Percentiles rank a stretch among this genome's conserved stretches.
Evolutionary conservation across 169 alveolate genomes (phyloP).

Genomic region (Eimeria zaria): DNA sequence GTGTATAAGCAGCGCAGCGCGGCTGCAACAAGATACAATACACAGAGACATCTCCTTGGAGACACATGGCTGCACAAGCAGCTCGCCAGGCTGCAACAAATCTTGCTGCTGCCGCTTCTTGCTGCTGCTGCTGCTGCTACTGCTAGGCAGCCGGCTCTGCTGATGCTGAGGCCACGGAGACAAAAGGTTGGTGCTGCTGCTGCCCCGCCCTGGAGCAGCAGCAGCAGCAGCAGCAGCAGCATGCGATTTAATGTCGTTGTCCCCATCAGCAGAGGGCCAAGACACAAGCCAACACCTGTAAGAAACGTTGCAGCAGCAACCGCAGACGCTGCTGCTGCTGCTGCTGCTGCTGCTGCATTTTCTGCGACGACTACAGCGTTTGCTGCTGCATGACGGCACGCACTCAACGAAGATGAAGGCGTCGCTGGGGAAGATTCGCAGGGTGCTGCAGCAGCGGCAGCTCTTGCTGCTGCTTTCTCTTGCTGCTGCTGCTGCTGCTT

Average conservation of each 20-base stretch:
- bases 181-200: background rate
- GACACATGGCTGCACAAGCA: slow-evolving; percentile 12
- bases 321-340: slow-evolving; percentile 32
- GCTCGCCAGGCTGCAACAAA: slow-evolving; percentile 18
- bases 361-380: background rate
- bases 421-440: slow-evolving; percentile 43
- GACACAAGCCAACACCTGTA: slow-evolving; percentile 60
- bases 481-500: slow-evolving; percentile 47
- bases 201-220: slow-evolving; percentile 26
- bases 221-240: slow-evolving; percentile 32
- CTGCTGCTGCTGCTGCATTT: background rate
- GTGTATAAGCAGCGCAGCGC: slow-evolving; percentile 55
- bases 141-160: background rate
- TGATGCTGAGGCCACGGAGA: background rate
- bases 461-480: slow-evolving; percentile 32
- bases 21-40: slow-evolving; percentile 8
- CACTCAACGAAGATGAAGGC: slow-evolving; percentile 34
- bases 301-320: slow-evolving; percentile 1
- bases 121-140: slow-evolving; percentile 3
- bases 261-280: background rate
- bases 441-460: background rate
- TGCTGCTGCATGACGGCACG: slow-evolving; percentile 4
- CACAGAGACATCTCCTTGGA: background rate
- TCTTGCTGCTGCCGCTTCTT: slow-evolving; percentile 23
- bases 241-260: background rate